These are phyloP conservation scores for Lecanosticta acicola DNA, from an alignment of 2,329 filamentous ascomycete genomes.

Conservation along the genomic window DNA sequence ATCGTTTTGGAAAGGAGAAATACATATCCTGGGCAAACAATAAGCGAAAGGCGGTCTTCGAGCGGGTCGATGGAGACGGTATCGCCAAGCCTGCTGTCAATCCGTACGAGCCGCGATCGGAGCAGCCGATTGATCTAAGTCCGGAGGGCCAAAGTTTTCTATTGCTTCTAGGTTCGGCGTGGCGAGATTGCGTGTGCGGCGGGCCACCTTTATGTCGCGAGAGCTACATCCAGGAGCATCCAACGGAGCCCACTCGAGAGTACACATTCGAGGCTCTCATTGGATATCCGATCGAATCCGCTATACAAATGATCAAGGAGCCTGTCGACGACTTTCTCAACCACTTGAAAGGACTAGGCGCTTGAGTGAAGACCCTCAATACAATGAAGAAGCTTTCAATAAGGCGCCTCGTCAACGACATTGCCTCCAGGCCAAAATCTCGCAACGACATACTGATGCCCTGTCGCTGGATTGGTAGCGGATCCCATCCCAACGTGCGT, in stretches of 20 bases:
- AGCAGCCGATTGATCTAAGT: slow-evolving; percentile 21
- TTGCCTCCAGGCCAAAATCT: slow-evolving; percentile 3
- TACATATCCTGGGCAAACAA: slow-evolving; percentile 41
- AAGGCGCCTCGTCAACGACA: neutral
- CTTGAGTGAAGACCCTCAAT: neutral
- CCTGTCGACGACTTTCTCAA: neutral
- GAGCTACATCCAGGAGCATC: slow-evolving; percentile 1
- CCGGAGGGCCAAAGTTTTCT: slow-evolving; percentile 44
- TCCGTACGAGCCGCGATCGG: slow-evolving; percentile 35
- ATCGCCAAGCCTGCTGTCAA: slow-evolving; percentile 40
- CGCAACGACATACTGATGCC: slow-evolving; percentile 1
- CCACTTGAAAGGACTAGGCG: neutral
- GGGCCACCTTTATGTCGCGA: slow-evolving; percentile 5
- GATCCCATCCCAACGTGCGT: slow-evolving; percentile 5
- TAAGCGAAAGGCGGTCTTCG: slow-evolving; percentile 36
- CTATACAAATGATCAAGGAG: neutral
- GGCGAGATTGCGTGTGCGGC: slow-evolving; percentile 36
- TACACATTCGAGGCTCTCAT: neutral
- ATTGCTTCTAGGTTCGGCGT: slow-evolving; percentile 40
- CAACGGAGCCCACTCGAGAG: neutral
- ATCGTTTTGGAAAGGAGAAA: slow-evolving; percentile 28
- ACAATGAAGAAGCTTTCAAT: too few relatives aligned
- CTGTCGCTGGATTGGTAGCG: neutral
- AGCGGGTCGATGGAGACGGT: slow-evolving; percentile 35
- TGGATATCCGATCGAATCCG: neutral